These are phyloP conservation scores for Coniophora puteana DNA, from an alignment of 1,284 basidiomycete genomes.

Conservation along the genomic window DNA sequence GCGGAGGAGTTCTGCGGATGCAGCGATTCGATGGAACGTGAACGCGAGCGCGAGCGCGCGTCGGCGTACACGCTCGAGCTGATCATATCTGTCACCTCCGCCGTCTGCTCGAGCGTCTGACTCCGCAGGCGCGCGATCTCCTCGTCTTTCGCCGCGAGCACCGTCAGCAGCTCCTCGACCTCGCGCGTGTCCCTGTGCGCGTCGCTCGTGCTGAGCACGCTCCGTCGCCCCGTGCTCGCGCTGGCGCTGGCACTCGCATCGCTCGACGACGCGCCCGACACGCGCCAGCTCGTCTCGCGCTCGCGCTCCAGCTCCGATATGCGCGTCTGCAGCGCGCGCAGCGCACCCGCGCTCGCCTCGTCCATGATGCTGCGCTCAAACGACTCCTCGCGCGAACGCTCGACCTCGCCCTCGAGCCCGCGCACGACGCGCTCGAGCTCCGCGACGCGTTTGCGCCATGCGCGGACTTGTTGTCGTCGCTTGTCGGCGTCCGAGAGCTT, in stretches of 20 bases:
- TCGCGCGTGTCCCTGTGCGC: constrained; percentile 2
- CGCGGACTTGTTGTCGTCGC: constrained; percentile 46
- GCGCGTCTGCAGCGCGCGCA: constrained; percentile 61
- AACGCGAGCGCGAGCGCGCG: too few relatives aligned
- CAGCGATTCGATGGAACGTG: too few relatives aligned
- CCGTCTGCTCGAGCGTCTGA: constrained; percentile 48
- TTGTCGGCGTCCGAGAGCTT: constrained; percentile 61
- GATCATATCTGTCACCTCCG: constrained; percentile 56
- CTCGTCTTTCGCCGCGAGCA: constrained; percentile 28
- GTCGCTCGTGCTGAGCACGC: too few relatives aligned
- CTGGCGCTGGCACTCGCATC: constrained; percentile 38
- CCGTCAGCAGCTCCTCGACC: constrained; percentile 10
- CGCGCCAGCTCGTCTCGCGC: too few relatives aligned
- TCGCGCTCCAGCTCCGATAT: constrained; percentile 61
- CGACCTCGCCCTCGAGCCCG: constrained; percentile 65
- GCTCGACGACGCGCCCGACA: too few relatives aligned
- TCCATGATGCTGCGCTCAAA: constrained; percentile 75
- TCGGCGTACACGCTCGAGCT: too few relatives aligned
- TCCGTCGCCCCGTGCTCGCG: too few relatives aligned
- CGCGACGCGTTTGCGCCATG: constrained; percentile 69
- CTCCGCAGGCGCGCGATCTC: constrained; percentile 41
- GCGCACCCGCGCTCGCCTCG: constrained; percentile 67
- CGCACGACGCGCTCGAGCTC: constrained; percentile 65
- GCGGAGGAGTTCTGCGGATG: too few relatives aligned
- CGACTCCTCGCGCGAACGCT: constrained; percentile 60